phyloP scores from a whole-genome alignment of 2,329 filamentous ascomycete species.

The Epichloe sylvatica region DNA sequence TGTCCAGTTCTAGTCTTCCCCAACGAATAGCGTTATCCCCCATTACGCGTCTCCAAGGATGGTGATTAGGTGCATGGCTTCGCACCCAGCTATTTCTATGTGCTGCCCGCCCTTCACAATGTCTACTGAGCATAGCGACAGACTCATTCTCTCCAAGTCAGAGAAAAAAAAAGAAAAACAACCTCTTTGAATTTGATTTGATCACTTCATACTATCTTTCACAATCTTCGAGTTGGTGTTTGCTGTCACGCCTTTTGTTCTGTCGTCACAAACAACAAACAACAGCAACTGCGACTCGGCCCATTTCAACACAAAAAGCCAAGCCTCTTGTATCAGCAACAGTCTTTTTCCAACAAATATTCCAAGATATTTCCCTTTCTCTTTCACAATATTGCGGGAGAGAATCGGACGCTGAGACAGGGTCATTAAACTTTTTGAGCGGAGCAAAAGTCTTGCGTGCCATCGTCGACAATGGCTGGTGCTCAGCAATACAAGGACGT shows the following conservation, averaged over 20 bases:
- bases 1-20: not conserved
- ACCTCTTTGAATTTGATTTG: not conserved
- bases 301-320: not conserved
- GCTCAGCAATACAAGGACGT: slow-evolving; percentile 20
- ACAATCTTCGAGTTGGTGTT: not conserved
- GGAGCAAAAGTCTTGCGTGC: not conserved
- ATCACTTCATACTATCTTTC: not conserved
- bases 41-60: not conserved
- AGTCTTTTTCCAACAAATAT: too few relatives aligned
- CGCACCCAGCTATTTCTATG: not conserved
- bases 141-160: not conserved
- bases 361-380: too few relatives aligned
- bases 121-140: not conserved
- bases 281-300: not conserved
- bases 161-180: not conserved
- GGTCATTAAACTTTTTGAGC: too few relatives aligned
- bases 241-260: not conserved
- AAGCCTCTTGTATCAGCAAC: too few relatives aligned
- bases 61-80: not conserved
- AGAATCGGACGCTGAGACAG: too few relatives aligned
- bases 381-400: too few relatives aligned
- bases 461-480: slow-evolving; percentile 18
- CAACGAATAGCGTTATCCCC: not conserved
- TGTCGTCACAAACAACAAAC: not conserved
- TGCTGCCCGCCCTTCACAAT: not conserved